phyloP scores from a whole-genome alignment of 2,329 filamentous ascomycete species.

The Dactylellina cionopaga region DNA sequence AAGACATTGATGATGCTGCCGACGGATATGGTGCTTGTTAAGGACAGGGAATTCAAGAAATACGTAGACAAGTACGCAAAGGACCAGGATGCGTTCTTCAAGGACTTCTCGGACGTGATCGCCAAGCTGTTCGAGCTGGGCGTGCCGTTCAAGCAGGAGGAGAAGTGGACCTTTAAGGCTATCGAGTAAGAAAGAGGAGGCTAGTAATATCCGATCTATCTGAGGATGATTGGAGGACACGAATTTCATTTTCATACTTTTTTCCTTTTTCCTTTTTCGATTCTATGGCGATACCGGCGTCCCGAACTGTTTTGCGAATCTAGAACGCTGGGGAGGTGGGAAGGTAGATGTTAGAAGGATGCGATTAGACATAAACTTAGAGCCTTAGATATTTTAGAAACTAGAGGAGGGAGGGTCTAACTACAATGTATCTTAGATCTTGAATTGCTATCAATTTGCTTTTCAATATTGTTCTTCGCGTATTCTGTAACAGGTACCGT shows the following conservation, averaged over 20 bases:
- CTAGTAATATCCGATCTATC: not conserved
- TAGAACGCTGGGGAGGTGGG: conserved; percentile 7
- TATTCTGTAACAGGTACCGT: too few species aligned
- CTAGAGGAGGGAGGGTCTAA: not conserved
- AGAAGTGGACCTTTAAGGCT: conserved; percentile 75
- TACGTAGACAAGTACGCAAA: conserved; percentile 88
- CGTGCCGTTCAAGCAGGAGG: conserved; percentile 80
- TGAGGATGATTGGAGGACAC: not conserved
- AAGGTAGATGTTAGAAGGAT: not conserved
- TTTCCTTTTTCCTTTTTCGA: conserved; percentile 8
- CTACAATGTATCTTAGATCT: not conserved
- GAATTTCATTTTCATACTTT: conserved; percentile 5
- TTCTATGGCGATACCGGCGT: conserved; percentile 30
- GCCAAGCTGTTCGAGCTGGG: conserved; percentile 91
- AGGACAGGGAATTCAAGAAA: conserved; percentile 86
- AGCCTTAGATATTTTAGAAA: conserved; percentile 1
- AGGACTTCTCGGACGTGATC: conserved; percentile 83
- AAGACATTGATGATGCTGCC: conserved; percentile 98
- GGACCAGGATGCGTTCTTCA: conserved; percentile 91
- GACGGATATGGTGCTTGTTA: conserved; percentile 83
- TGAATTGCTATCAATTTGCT: too few species aligned
- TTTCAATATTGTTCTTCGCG: too few species aligned
- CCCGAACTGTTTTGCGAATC: conserved; percentile 1
- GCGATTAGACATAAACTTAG: conserved; percentile 1
- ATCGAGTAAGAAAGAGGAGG: conserved; percentile 56